Conservation (phyloP, 192 early-diverging fungal genomes). For the Jimgerdemannia flammicorona region DNA sequence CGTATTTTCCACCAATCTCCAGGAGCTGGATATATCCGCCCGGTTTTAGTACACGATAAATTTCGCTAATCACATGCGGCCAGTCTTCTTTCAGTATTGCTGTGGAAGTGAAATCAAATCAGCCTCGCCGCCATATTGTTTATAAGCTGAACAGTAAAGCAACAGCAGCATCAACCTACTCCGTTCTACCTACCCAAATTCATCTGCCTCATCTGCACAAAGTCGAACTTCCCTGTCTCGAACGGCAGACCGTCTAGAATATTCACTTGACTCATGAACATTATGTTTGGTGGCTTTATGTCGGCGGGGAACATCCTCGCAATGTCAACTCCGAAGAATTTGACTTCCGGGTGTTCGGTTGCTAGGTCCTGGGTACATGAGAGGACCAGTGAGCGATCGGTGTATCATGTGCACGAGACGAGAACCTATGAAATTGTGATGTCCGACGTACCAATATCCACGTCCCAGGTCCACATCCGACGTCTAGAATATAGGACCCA, state of each 20-base stretch:
- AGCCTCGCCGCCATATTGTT: no score
- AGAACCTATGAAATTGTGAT: no score
- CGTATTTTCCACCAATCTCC: neutral
- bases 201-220: slow-evolving; percentile 5
- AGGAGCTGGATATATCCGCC: neutral
- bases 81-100: neutral
- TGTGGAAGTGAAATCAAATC: no score
- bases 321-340: slow-evolving; percentile 16
- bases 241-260: slow-evolving; percentile 9
- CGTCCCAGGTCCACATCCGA: neutral
- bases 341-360: neutral
- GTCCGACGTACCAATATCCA: neutral
- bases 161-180: no score
- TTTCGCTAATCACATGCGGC: neutral
- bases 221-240: slow-evolving; percentile 8
- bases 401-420: no score
- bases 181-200: neutral
- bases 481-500: neutral
- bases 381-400: neutral
- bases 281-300: slow-evolving; percentile 5
- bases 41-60: neutral
- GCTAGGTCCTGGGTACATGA: neutral
- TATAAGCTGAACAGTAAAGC: no score
- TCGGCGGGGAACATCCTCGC: slow-evolving; percentile 1
- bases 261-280: slow-evolving; percentile 2